These are phyloP conservation scores for Bruguiera sexangula DNA, from an alignment of 345 rosid genomes.

Conservation along the genomic window DNA sequence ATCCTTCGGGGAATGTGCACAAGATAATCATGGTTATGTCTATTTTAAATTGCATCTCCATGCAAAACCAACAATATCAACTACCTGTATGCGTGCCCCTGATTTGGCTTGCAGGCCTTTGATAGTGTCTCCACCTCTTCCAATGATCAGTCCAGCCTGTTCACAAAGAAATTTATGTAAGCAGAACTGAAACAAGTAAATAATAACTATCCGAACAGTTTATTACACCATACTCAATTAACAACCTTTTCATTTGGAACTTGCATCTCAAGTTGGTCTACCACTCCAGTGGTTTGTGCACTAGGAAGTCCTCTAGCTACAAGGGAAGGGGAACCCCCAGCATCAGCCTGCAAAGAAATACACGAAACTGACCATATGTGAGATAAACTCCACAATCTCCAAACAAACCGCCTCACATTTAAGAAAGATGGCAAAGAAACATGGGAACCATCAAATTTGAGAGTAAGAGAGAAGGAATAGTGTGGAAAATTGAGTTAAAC, in stretches of 20 bases:
- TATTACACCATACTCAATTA: not conserved
- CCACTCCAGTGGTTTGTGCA: conserved; percentile 43
- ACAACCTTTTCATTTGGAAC: conserved; percentile 92
- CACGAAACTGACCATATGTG: not conserved
- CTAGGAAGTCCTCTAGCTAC: conserved; percentile 70
- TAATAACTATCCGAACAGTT: not conserved
- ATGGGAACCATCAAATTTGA: not conserved
- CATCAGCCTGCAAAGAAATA: conserved; percentile 60
- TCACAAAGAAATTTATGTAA: not conserved
- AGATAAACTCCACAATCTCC: not conserved
- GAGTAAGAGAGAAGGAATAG: not conserved
- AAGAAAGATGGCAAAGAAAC: not conserved
- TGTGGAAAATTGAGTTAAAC: not conserved
- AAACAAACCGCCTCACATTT: not conserved
- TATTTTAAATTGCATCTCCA: no score
- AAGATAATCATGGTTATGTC: no score
- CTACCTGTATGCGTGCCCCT: conserved; percentile 94
- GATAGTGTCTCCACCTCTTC: conserved; percentile 90
- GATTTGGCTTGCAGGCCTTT: conserved; percentile 81
- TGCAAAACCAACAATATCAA: conserved; percentile 2
- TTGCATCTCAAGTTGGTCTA: conserved; percentile 79
- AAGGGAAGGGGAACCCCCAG: conserved; percentile 89
- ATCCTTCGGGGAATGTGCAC: not conserved
- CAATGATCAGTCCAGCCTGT: conserved; percentile 90
- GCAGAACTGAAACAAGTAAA: not conserved